Conservation (phyloP, 2,329 filamentous ascomycete species). For the Fusarium keratoplasticum region DNA sequence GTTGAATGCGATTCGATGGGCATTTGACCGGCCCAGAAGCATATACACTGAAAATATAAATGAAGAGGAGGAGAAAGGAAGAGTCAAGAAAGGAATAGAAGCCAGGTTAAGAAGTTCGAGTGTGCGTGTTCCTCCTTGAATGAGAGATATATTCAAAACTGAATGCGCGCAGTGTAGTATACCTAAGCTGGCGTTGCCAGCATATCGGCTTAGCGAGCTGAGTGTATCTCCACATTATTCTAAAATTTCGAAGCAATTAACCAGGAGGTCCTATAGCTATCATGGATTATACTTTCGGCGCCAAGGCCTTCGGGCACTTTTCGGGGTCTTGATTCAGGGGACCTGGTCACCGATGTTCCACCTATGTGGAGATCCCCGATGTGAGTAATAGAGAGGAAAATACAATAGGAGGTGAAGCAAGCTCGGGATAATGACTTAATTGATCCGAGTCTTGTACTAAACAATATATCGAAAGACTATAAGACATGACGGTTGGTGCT, state of each 20-base stretch:
- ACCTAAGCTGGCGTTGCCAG: not conserved
- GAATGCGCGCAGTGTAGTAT: not conserved
- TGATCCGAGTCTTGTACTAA: not conserved
- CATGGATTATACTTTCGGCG: not conserved
- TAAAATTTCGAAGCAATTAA: not conserved
- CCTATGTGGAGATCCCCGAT: not conserved
- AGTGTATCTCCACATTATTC: not conserved
- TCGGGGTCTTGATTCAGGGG: not conserved
- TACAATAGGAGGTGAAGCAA: not conserved
- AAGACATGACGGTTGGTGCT: not conserved
- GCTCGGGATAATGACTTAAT: not conserved
- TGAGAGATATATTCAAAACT: not conserved
- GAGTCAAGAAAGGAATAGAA: not conserved
- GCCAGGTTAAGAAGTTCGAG: not conserved
- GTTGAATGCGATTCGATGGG: too few relatives aligned
- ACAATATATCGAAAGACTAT: not conserved
- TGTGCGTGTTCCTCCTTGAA: not conserved
- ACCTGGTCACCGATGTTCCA: not conserved
- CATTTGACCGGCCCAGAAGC: too few relatives aligned
- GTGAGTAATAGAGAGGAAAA: not conserved
- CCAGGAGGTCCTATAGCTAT: not conserved
- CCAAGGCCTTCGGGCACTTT: not conserved
- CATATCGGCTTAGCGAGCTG: not conserved
- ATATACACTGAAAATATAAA: too few relatives aligned
- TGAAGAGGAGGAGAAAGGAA: accelerated